These are phyloP conservation scores for Hericium coralloides DNA, from an alignment of 768 basidiomycete species.

Conservation along the genomic window DNA sequence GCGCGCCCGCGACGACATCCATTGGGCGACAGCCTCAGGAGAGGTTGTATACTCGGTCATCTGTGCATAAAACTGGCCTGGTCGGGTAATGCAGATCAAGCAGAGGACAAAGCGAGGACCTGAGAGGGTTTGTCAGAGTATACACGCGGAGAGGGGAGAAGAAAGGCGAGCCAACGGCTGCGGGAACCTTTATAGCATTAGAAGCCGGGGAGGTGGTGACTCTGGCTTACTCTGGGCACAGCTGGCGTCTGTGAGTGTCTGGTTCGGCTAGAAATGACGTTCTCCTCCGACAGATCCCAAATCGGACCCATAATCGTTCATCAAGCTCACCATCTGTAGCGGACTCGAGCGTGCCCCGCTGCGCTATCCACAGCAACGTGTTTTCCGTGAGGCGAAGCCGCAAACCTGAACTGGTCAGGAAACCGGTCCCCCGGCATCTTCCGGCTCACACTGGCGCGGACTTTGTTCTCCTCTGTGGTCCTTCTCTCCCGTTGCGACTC, in stretches of 20 bases:
- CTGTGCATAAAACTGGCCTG: not conserved
- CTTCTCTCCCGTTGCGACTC: not conserved
- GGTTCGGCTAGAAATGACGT: not conserved
- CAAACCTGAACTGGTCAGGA: not conserved
- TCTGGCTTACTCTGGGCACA: not conserved
- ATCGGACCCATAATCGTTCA: not conserved
- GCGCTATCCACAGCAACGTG: not conserved
- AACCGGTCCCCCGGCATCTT: not conserved
- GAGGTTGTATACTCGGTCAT: constrained; percentile 64
- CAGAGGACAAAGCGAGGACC: not conserved
- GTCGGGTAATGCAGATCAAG: not conserved
- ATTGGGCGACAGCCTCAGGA: constrained; percentile 49
- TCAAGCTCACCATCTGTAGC: not conserved
- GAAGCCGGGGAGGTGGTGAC: not conserved
- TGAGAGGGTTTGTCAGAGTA: not conserved
- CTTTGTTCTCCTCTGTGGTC: not conserved
- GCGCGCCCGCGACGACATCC: constrained; percentile 49
- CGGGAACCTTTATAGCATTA: not conserved
- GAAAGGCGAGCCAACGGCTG: not conserved
- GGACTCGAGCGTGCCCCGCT: not conserved
- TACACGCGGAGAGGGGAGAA: not conserved
- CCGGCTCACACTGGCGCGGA: not conserved
- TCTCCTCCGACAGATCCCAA: not conserved
- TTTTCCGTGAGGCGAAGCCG: not conserved
- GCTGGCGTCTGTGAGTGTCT: not conserved